Evolutionary conservation across 2,329 filamentous ascomycete species (phyloP), one percentile per base, ranked within the genome.

Genomic region (Epichloe hybrida): DNA sequence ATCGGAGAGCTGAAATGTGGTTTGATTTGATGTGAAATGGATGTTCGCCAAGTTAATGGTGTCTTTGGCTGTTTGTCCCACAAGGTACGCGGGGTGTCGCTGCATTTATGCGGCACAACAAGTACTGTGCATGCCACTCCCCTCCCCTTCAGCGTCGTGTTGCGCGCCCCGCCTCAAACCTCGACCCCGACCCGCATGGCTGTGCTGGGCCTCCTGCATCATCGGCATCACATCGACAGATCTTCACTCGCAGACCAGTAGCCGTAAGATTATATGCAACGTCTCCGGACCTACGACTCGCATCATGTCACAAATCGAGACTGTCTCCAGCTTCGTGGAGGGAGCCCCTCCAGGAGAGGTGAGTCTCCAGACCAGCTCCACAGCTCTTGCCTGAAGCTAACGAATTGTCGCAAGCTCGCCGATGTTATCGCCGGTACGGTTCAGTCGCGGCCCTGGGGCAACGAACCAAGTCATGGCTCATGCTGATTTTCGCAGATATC

Each of bases 281-380:
- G 12, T 35, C 42, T 17, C 40, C 40, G n/a, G 11, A 4, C 41
- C 34, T 45, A 39, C n/a, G 15, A 31, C n/a, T 43, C 42, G 31
- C 47, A 40, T 31, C 52, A 69, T 69, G 67, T 69, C 67, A 38
- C 64, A 69, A 31, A 56, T 69, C 46, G 66, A 69, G 53, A 68
- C 59, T 20, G 75, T 88, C 57, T 86, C 89, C 58, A 84, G 89
- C 48, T 98, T 97, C 68, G 84, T 98, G 57, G 84, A 95, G 72
- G 88, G 64, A 89, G 93, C 61, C 93, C 93, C 93, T 46, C 93
- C 93, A 21, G 93, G 93, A 74, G 93, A 98, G 85, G 91, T 95
- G 80, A 61, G 52, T 71, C 67, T 57, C 56, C 55, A 55, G 50
- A 38, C 23, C 23, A 42, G 34, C 42, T 27, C 35, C 50, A 41